A percentile compares a stretch with the other conserved stretches of the same genome.
These are phyloP conservation scores for Rhamnella rubrinervis DNA, from an alignment of 331 rosid species.

Conservation along the genomic window DNA sequence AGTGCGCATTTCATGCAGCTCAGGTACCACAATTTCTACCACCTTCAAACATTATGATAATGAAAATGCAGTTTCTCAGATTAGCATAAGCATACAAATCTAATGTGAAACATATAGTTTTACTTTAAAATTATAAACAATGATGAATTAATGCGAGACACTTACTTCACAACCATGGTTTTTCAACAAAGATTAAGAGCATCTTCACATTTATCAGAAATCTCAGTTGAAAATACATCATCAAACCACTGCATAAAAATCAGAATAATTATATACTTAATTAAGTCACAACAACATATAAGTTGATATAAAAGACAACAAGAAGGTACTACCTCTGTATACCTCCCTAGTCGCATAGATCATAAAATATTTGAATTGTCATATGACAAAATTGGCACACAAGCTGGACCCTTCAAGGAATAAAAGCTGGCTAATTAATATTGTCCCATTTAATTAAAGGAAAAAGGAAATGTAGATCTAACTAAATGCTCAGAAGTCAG, in stretches of 20 bases:
- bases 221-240: conserved; percentile 74
- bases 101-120: neutral
- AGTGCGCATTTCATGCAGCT: conserved; percentile 73
- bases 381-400: conserved; percentile 63
- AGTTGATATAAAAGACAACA: conserved; percentile 17
- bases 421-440: neutral
- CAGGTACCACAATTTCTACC: conserved; percentile 79
- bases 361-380: conserved; percentile 55
- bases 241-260: conserved; percentile 76
- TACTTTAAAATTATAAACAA: neutral
- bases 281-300: conserved; percentile 15
- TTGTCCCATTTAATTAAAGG: neutral
- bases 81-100: neutral
- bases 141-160: conserved; percentile 22
- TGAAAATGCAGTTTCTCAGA: conserved; percentile 26
- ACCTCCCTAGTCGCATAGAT: conserved; percentile 77
- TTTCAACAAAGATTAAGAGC: conserved; percentile 60
- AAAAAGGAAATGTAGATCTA: too few relatives aligned
- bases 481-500: too few relatives aligned
- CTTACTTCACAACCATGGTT: conserved; percentile 82
- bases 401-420: conserved; percentile 63
- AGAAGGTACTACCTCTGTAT: conserved; percentile 55
- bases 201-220: conserved; percentile 81
- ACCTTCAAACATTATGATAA: conserved; percentile 35
- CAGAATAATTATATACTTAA: conserved; percentile 27